phyloP scores from a whole-genome alignment of 2,329 filamentous ascomycete species.

The Aciculosporium take region DNA sequence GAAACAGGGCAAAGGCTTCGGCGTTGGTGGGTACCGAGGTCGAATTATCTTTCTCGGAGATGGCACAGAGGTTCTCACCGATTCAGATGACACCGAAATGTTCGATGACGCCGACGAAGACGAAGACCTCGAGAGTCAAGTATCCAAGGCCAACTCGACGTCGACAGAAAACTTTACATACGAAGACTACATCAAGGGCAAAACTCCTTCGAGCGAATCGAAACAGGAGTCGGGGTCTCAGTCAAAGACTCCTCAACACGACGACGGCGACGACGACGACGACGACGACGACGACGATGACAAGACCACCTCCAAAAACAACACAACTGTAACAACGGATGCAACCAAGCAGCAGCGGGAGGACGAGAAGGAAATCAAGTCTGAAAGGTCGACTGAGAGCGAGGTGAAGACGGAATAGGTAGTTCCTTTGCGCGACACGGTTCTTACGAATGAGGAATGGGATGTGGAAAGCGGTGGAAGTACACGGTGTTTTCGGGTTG shows the following conservation, averaged over 20 bases:
- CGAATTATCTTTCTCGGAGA: constrained; percentile 91
- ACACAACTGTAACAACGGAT: constrained; percentile 1
- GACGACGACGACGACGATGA: background rate
- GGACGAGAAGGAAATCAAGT: constrained; percentile 13
- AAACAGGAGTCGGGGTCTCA: constrained; percentile 8
- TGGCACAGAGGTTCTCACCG: constrained; percentile 81
- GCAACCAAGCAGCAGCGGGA: constrained; percentile 8
- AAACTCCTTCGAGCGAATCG: constrained; percentile 7
- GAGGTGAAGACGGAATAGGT: constrained; percentile 25
- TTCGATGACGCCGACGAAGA: constrained; percentile 80
- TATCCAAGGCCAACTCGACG: constrained; percentile 41
- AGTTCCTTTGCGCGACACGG: constrained; percentile 12
- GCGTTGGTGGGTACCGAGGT: constrained; percentile 57
- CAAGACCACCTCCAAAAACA: no score
- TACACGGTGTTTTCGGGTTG: constrained; percentile 1
- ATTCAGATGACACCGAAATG: constrained; percentile 83
- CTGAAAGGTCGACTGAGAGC: constrained; percentile 12
- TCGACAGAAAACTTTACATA: no score
- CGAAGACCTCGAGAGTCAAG: constrained; percentile 73
- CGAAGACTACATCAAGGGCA: constrained; percentile 10
- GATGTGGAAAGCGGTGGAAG: constrained; percentile 1
- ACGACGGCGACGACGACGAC: background rate
- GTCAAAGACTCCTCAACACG: constrained; percentile 5
- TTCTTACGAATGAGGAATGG: background rate
- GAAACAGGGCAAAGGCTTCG: constrained; percentile 47